Base-by-base conservation (phyloP, 2,329 filamentous ascomycete genomes). In the Dactylella cylindrospora region DNA sequence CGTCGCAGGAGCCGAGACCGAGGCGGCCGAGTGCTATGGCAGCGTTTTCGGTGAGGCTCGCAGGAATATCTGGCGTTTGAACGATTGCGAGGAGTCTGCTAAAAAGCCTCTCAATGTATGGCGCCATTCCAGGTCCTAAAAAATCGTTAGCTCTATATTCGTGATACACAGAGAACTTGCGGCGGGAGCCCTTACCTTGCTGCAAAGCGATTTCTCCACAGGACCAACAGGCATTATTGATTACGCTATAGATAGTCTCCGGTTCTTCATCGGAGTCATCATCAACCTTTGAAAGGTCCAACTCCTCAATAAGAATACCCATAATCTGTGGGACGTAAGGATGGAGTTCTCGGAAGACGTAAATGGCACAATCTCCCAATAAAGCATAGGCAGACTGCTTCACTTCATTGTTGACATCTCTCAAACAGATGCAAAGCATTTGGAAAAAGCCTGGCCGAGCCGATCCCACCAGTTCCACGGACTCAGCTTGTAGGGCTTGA, bases 141-240 rank as follows among this genome's bases (percentile, higher is more conserved):
- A 23, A 78, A 76, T 23, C 23, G 47, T 66, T 36, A 65, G 59
- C 36, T 3, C 2, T n/a, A n/a, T n/a, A n/a, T 3, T 35, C 29
- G 5, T 44, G 49, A n/a, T n/a, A n/a, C n/a, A n/a, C n/a, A n/a
- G n/a, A n/a, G n/a, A n/a, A n/a, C n/a, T n/a, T n/a, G n/a, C n/a
- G 25, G 22, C 20, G 15, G 26, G 19, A 12, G 10, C 19, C 41
- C 64, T 84, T 82, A 67, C 84, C 82, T 71, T 87, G 80, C 64
- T 88, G 84, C 73, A 95, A 84, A 12, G 90, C 83, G 64, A 97
- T 93, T 76, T 98, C 93, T 33, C 93, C 93, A 19, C 84, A 84
- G 5, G 90, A 94, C 93, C 93, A 98, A 75, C 91, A 97, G 17
- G 93, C 91, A 71, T 98, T 98, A 79, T 97, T 98, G 60, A 97